Evolutionary conservation across 305 asterid species (phyloP), one percentile per base, ranked within the genome.

Genomic region (Solanum aculeatissimum): DNA sequence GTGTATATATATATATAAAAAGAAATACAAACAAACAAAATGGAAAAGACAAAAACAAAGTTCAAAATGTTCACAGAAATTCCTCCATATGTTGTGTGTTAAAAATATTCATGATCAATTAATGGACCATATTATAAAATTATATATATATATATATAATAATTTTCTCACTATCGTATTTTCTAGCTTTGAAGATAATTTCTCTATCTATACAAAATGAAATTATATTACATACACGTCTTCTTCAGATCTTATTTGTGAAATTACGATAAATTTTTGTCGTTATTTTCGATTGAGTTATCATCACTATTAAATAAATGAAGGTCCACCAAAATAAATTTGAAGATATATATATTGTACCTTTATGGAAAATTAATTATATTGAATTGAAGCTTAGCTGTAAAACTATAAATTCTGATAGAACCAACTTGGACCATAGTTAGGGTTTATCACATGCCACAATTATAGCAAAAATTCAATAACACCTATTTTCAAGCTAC

Each of bases 21-120:
- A 29, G 4, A 25, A 35, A 47, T 2, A 23, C 74, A 77, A 89
- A 74, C 83, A 45, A 84, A 55, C 40, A n/a, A n/a, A 83, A 27
- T 15, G 47, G 18, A 83, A 79, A 25, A 10, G 86, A 86, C 90
- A 83, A 87, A 71, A 51, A 54, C 38, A 85, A 85, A 51, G 12
- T n/a, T 81, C 83, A 60, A 66, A 23, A 13, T 51, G 19, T 27
- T 77, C 29, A 51, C 82, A 55, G 82, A 77, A 77, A 49, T 77
- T 27, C 82, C 82, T 77, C 82, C 47, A 51, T 77, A 54, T 51
- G 82, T 77, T 12, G 12, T 49, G 82, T 51, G 13, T 47, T 47
- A 23, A n/a, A 45, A 21, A 27, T 51, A 16, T 27, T 16, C 45
- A 49, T 49, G 82, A 51, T 25, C 12, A 27, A 21, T n/a, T 58